Evolutionary conservation across 371 early-diverging fungal genomes (phyloP).

Genomic region (Conidiobolus incongruus): DNA sequence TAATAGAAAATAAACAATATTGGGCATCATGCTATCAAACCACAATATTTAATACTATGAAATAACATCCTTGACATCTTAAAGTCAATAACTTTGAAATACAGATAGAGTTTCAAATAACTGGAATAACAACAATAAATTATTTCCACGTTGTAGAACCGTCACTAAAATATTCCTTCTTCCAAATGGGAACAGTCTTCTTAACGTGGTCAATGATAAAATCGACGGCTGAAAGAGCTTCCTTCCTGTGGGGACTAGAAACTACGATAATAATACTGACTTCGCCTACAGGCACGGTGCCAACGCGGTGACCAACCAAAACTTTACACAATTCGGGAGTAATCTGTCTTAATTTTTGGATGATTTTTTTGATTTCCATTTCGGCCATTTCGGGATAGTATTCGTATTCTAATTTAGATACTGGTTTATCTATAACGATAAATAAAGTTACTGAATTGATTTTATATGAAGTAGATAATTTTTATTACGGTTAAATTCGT

Average conservation of each 20-base stretch:
- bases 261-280: slow-evolving; percentile 58
- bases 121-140: not conserved
- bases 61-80: no score
- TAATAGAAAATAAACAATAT: no score
- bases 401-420: not conserved
- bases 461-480: not conserved
- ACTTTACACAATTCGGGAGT: not conserved
- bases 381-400: not conserved
- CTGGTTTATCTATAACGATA: not conserved
- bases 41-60: no score
- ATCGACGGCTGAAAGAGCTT: slow-evolving; percentile 44
- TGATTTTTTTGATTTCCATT: not conserved
- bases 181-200: slow-evolving; percentile 69
- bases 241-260: slow-evolving; percentile 51
- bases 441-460: not conserved
- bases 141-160: slow-evolving; percentile 51
- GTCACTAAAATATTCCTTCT: slow-evolving; percentile 60
- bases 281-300: slow-evolving; percentile 55
- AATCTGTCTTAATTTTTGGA: not conserved
- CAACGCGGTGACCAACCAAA: slow-evolving; percentile 30
- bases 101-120: no score
- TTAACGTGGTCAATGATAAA: slow-evolving; percentile 72
- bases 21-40: no score
- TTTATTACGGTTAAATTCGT: slow-evolving; percentile 1
- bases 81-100: no score